These are phyloP conservation scores for Bathelium albidoporum DNA, from an alignment of 495 filamentous ascomycete species.

Conservation along the genomic window DNA sequence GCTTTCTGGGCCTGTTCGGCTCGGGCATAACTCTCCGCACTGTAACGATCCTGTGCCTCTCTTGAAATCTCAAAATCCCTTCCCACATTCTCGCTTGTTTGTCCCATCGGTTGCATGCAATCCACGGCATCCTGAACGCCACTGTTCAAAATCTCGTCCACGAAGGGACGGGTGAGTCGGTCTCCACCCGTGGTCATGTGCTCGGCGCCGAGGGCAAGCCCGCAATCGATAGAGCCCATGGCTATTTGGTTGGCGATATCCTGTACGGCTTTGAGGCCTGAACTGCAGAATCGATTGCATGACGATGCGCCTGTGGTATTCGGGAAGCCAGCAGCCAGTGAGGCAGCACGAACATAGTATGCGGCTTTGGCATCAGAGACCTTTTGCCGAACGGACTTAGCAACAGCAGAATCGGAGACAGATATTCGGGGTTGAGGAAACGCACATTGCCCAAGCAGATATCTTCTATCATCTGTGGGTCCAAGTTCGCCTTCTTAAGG, in stretches of 20 bases:
- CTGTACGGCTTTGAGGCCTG: slow-evolving; percentile 86
- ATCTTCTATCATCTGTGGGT: slow-evolving; percentile 80
- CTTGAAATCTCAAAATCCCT: slow-evolving; percentile 78
- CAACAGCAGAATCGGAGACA: neutral
- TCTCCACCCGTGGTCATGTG: slow-evolving; percentile 68
- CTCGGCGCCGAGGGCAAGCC: slow-evolving; percentile 81
- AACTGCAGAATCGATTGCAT: slow-evolving; percentile 94
- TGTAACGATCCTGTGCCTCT: slow-evolving; percentile 71
- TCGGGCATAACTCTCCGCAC: slow-evolving; percentile 73
- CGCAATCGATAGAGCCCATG: slow-evolving; percentile 70
- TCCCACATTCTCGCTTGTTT: slow-evolving; percentile 94
- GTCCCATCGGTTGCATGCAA: slow-evolving; percentile 92
- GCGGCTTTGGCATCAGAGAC: slow-evolving; percentile 78
- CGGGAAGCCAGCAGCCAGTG: slow-evolving; percentile 87
- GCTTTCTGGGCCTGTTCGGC: slow-evolving; percentile 88
- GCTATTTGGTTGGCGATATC: slow-evolving; percentile 87
- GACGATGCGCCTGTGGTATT: slow-evolving; percentile 72
- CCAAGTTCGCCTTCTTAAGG: slow-evolving; percentile 59
- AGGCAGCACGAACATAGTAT: slow-evolving; percentile 79
- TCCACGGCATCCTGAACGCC: slow-evolving; percentile 64
- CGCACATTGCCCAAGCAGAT: slow-evolving; percentile 85
- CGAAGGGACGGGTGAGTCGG: slow-evolving; percentile 59
- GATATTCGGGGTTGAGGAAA: slow-evolving; percentile 1
- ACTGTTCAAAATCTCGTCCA: slow-evolving; percentile 56
- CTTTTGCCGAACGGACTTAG: slow-evolving; percentile 33